Evolutionary conservation across 805 yeast genomes (phyloP), one percentile per base, ranked within the genome.

Genomic region (Debaryomyces hansenii): DNA sequence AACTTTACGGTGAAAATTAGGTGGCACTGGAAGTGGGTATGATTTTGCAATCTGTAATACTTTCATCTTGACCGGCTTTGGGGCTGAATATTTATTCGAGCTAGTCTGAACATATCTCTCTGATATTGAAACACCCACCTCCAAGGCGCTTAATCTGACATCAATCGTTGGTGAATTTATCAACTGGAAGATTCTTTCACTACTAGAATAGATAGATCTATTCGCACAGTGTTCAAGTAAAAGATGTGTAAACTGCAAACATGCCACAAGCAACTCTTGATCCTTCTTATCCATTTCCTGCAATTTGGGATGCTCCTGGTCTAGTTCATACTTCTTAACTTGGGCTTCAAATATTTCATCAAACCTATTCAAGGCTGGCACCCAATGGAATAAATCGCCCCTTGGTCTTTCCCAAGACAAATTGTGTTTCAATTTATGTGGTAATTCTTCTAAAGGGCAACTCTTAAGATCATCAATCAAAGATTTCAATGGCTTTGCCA

Each of bases 301-400:
- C 15, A 87, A 73, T 37, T 65, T 74, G 4, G 81, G 77, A 43
- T 64, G 56, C 15, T 75, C 77, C 11, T 72, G 71, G 31, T 70
- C 74, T 44, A 83, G 63, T 29, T 67, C 70, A 56, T 88, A 85
- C 49, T 80, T 80, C 6, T 66, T 66, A 12, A 86, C 77, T 18
- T 77, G 68, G 3, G 57, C 55, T 42, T 82, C 86, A 44, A 88
- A 67, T 5, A 88, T 74, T 10, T 71, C 75, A 60, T 91, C 97
- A 58, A 91, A 81, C 55, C 84, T 73, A 62, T 90, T 86, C 55
- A 92, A 70, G 1, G 88, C 81, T 0, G 85, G 78, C 24, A 87
- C 79, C 94, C 96, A 91, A 48, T 83, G 84, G 49, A 77, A 77
- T 29, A 92, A 64, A 54, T 88, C 86, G 32, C 86, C 87, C 49